Base-by-base conservation (phyloP, 1,139 yeast genomes). In the Candida pseudoviswanathii region DNA sequence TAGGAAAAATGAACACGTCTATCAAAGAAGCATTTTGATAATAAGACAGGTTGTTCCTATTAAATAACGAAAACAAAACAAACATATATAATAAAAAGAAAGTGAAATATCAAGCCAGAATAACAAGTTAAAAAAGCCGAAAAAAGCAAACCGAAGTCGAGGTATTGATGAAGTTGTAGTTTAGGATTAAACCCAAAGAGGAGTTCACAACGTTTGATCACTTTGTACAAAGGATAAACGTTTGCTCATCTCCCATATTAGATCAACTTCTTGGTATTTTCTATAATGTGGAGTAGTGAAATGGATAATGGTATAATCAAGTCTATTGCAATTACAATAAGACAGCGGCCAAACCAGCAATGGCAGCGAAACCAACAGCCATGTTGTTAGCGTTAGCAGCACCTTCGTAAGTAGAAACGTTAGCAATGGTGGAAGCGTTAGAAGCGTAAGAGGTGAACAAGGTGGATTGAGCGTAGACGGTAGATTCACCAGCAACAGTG, bases 321-420 rank as follows among this genome's bases (percentile, higher is more conserved):
- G 41, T 25, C 30, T 37, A 37, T 37, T 37, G 30, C n/a, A 38
- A 45, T 67, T 71, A 75, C 60, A 74, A 64, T 62, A 75, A 70
- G 57, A 67, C 62, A 55, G 75, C 79, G 55, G 74, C 78, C 48
- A 74, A 55, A 64, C 76, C 80, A 54, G 73, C 80, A 51, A 72
- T 49, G 63, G 78, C 79, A 53, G 68, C 78, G 47, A 66, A 66
- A 53, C 79, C 80, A 44, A 62, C 64, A 50, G 63, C 65, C 51
- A 59, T 59, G 52, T 63, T 60, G 53, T 63, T 61, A 53, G 58
- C 59, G 54, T 58, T 57, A 51, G 64, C 75, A 54, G 55, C 64
- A 65, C 66, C 73, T 57, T 64, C 72, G 52, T 49, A 67, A 32
- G 61, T 54, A 40, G 60, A 44, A 36, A 60, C 51, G 44, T 49